Percentiles rank a stretch among this genome's conserved stretches.
phyloP scores from a whole-genome alignment of 768 basidiomycete species.

The Kondoa subrosea region DNA sequence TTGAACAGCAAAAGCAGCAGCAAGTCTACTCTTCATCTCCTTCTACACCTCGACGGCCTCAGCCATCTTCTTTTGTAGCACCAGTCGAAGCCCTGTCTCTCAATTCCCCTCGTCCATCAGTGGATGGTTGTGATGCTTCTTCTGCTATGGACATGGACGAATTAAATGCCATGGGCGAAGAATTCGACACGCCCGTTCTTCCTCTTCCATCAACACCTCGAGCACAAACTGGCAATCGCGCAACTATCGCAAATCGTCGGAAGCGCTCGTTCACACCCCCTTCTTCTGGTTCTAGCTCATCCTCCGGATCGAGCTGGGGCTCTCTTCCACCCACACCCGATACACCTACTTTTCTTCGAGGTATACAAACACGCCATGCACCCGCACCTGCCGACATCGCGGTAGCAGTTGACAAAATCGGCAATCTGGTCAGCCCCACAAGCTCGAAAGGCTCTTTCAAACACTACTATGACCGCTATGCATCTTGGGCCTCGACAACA shows the following conservation, averaged over 20 bases:
- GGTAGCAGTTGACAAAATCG: not conserved
- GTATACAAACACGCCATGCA: not conserved
- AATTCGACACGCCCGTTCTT: conserved; percentile 10
- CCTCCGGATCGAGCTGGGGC: conserved; percentile 20
- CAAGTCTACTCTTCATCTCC: not conserved
- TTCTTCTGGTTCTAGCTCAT: conserved; percentile 18
- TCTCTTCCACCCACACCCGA: conserved; percentile 20
- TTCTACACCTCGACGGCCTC: not conserved
- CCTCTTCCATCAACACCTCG: conserved; percentile 9
- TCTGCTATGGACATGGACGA: too few relatives aligned
- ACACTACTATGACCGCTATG: conserved; percentile 1
- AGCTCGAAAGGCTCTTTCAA: not conserved
- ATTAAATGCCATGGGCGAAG: too few relatives aligned
- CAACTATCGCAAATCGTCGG: conserved; percentile 5
- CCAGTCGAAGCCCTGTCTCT: not conserved
- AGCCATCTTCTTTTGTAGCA: not conserved
- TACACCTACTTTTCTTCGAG: conserved; percentile 13
- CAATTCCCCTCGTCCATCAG: not conserved
- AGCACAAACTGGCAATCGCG: conserved; percentile 9
- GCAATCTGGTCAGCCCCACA: not conserved
- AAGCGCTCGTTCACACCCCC: conserved; percentile 13
- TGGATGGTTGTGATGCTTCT: too few relatives aligned
- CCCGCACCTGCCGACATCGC: not conserved
- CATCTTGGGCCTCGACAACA: not conserved
- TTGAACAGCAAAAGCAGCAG: not conserved